Conservation (phyloP, 768 basidiomycete species). For the Suillus cothurnatus region DNA sequence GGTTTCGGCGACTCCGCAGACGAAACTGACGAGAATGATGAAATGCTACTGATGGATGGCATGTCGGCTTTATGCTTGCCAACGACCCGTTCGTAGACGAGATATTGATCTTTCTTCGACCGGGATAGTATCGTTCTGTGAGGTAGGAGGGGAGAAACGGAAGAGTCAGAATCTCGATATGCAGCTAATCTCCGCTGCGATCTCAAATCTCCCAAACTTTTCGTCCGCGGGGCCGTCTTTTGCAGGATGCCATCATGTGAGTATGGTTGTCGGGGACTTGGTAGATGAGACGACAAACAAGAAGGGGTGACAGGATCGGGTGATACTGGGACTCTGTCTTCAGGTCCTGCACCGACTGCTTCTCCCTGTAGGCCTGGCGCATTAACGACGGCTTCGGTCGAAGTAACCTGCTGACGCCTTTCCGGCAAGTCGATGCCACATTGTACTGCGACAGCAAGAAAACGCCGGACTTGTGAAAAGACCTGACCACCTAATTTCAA, state of each 20-base stretch:
- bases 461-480: conserved; percentile 76
- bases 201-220: conserved; percentile 57
- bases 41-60: conserved; percentile 68
- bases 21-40: conserved; percentile 71
- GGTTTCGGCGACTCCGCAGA: conserved; percentile 56
- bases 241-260: conserved; percentile 25
- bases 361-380: conserved; percentile 15
- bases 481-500: conserved; percentile 79
- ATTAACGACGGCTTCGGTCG: conserved; percentile 15
- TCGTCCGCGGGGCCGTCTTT: conserved; percentile 44
- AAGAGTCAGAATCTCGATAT: conserved; percentile 41
- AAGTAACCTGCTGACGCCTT: conserved; percentile 37
- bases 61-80: conserved; percentile 45
- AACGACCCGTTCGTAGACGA: conserved; percentile 37
- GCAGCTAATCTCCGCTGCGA: conserved; percentile 29
- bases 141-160: conserved; percentile 38
- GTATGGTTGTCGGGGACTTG: conserved; percentile 36
- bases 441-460: conserved; percentile 75
- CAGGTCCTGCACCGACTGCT: conserved; percentile 19
- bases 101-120: conserved; percentile 42
- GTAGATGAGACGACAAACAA: conserved; percentile 15
- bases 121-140: conserved; percentile 29
- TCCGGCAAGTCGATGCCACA: conserved; percentile 73
- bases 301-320: conserved; percentile 7
- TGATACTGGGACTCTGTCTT: conserved; percentile 16